Conservation (phyloP, 805 yeast genomes). For the Komagataella populi region DNA sequence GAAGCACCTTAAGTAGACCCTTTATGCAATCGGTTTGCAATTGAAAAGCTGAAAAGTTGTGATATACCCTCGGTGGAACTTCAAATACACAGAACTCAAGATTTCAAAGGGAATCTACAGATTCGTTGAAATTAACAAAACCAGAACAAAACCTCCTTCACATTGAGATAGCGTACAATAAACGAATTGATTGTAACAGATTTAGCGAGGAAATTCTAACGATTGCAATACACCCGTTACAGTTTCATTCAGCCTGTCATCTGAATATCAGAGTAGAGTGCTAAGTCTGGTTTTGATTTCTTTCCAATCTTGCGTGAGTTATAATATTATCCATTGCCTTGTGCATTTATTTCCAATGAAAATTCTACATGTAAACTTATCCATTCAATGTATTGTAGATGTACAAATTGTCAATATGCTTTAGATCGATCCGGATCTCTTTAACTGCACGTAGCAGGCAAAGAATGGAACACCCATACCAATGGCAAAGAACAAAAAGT, state of each 20-base stretch:
- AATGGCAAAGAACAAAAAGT: conserved; percentile 58
- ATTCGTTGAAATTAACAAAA: neutral
- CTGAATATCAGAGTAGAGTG: neutral
- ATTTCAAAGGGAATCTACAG: neutral
- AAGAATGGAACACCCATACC: conserved; percentile 72
- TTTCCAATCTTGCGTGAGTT: neutral
- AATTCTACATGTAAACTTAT: neutral
- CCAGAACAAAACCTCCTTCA: neutral
- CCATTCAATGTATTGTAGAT: neutral
- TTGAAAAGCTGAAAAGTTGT: too few relatives aligned
- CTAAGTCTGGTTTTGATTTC: neutral
- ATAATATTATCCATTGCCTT: neutral
- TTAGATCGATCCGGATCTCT: conserved; percentile 61
- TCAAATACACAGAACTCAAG: neutral
- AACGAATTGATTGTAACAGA: too few relatives aligned
- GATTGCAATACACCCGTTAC: neutral
- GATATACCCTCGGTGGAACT: neutral
- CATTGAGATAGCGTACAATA: neutral
- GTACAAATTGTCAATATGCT: neutral
- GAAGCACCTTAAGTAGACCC: too few relatives aligned
- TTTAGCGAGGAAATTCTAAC: neutral
- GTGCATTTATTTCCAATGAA: neutral
- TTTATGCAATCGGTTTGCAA: too few relatives aligned
- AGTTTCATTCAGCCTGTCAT: neutral
- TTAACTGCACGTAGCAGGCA: conserved; percentile 68